Conservation (phyloP, 257 asterid species). For the Nemophila menziesii region DNA sequence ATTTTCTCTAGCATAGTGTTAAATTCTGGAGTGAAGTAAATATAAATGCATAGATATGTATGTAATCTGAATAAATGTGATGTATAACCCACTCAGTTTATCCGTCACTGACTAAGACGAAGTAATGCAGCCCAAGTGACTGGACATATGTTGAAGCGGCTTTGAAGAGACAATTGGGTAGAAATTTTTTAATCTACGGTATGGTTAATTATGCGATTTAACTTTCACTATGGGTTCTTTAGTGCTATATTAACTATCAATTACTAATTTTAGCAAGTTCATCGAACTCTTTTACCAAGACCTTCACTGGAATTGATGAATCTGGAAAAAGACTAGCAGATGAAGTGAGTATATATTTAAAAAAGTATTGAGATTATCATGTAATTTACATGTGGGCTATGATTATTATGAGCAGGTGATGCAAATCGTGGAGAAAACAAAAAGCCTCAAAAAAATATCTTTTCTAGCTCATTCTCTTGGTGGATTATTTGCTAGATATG, state of each 20-base stretch:
- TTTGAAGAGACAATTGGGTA: slow-evolving; percentile 68
- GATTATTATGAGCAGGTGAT: slow-evolving; percentile 30
- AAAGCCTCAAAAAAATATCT: slow-evolving; percentile 58
- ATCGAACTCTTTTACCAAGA: slow-evolving; percentile 68
- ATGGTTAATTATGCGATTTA: too few relatives aligned
- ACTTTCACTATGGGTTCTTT: not conserved
- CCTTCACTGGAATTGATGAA: slow-evolving; percentile 85
- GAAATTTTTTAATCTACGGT: slow-evolving; percentile 62
- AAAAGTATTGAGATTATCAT: slow-evolving; percentile 3
- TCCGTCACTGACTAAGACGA: too few relatives aligned
- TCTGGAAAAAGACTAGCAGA: slow-evolving; percentile 87
- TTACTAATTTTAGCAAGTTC: slow-evolving; percentile 56
- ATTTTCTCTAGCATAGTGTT: too few relatives aligned
- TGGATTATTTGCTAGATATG: slow-evolving; percentile 77
- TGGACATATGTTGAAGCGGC: too few relatives aligned
- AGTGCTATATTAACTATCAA: not conserved
- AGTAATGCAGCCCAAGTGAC: slow-evolving; percentile 68
- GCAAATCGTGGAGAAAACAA: slow-evolving; percentile 46
- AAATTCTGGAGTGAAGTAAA: too few relatives aligned
- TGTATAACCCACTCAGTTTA: too few relatives aligned
- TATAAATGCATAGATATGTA: too few relatives aligned
- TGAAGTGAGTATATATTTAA: slow-evolving; percentile 95
- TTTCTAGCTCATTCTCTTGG: slow-evolving; percentile 88
- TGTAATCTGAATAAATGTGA: too few relatives aligned
- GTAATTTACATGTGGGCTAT: not conserved